Evolutionary conservation across 2,329 filamentous ascomycete species (phyloP).

Genomic region (Ceratocystis smalleyi): DNA sequence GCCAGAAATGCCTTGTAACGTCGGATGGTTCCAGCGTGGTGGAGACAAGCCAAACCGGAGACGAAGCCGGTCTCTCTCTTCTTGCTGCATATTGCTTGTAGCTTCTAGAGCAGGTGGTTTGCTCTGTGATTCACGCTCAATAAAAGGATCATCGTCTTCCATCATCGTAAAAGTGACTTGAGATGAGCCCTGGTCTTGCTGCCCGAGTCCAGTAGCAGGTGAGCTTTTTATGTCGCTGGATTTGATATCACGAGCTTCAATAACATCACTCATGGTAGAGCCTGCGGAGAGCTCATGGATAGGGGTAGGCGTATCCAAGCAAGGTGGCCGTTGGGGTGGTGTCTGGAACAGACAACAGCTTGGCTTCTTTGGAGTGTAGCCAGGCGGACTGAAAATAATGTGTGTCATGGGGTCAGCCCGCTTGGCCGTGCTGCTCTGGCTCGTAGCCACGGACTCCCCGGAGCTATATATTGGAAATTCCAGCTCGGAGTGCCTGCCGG

Average conservation of each 20-base stretch:
- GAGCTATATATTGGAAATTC: background rate
- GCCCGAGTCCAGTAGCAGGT: background rate
- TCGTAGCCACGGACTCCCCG: background rate
- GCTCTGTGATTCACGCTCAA: background rate
- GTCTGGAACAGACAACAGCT: background rate
- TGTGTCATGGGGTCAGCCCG: no score
- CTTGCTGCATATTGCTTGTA: background rate
- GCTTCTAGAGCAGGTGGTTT: background rate
- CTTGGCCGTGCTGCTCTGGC: background rate
- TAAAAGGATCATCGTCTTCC: conserved; percentile 1
- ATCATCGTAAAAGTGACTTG: background rate
- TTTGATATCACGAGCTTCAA: background rate
- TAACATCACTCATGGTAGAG: background rate
- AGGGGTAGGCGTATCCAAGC: background rate
- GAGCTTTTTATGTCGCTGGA: background rate
- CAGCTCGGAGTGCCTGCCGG: background rate
- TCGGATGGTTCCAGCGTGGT: background rate
- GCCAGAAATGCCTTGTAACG: background rate
- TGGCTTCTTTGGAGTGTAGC: background rate
- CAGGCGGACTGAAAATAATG: no score
- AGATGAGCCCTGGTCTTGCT: background rate
- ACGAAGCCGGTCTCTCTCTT: background rate
- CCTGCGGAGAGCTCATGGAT: background rate
- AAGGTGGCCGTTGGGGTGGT: background rate
- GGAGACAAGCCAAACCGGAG: background rate